Conservation (phyloP, 2,329 filamentous ascomycete genomes). For the Hymenoscyphus repandus region DNA sequence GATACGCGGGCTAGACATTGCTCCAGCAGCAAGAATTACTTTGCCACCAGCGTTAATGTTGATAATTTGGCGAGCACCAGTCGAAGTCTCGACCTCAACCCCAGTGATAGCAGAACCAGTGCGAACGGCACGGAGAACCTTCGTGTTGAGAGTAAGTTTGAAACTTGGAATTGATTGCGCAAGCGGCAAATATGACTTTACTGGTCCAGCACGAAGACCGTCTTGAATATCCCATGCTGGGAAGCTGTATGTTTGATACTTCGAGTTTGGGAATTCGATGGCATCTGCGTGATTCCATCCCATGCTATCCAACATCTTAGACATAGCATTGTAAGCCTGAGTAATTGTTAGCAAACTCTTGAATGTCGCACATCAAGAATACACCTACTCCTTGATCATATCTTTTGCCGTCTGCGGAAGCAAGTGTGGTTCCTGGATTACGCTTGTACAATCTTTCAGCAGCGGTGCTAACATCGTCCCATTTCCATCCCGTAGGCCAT, state of each 20-base stretch:
- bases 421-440: constrained; percentile 61
- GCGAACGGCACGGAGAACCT: constrained; percentile 60
- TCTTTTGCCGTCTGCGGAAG: constrained; percentile 58
- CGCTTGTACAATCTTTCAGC: constrained; percentile 58
- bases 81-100: constrained; percentile 44
- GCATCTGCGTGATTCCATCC: constrained; percentile 42
- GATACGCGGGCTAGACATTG: constrained; percentile 24
- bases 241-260: constrained; percentile 59
- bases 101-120: constrained; percentile 56
- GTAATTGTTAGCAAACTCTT: no score
- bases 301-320: constrained; percentile 43
- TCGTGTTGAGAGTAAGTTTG: constrained; percentile 57
- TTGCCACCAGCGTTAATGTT: constrained; percentile 24
- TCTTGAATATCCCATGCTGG: constrained; percentile 60
- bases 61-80: constrained; percentile 33
- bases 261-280: constrained; percentile 47
- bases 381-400: constrained; percentile 64
- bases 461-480: constrained; percentile 52
- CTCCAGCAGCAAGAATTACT: constrained; percentile 13
- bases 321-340: constrained; percentile 58
- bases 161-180: constrained; percentile 58
- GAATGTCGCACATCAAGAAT: no score
- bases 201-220: constrained; percentile 61
- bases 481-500: constrained; percentile 63
- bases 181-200: constrained; percentile 63